Evolutionary conservation across 805 yeast species (phyloP).

Genomic region (Sugiyamaella valdiviana): DNA sequence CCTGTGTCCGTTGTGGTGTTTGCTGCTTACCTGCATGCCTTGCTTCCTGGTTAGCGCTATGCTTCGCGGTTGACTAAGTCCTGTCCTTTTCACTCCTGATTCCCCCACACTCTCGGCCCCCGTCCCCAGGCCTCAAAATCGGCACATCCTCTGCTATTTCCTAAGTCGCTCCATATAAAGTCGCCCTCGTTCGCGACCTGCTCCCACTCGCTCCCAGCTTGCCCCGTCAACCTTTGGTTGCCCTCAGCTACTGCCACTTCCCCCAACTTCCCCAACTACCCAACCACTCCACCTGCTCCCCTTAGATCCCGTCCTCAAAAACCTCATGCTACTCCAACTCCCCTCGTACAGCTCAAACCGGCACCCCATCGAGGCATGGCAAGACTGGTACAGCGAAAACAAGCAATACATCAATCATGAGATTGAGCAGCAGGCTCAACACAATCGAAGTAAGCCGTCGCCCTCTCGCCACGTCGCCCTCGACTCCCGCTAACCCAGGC

Average conservation of each 20-base stretch:
- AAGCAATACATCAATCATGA: constrained; percentile 15
- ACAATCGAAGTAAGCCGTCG: not conserved
- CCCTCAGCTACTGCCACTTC: no score
- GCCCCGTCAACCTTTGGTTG: not conserved
- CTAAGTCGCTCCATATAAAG: not conserved
- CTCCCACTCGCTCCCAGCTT: no score
- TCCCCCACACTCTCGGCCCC: no score
- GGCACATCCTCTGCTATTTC: not conserved
- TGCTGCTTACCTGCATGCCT: not conserved
- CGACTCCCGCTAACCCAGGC: constrained; percentile 9
- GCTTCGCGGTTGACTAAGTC: not conserved
- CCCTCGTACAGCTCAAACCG: constrained; percentile 20
- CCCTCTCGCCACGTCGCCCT: not conserved
- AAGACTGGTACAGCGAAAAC: constrained; percentile 25
- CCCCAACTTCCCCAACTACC: not conserved
- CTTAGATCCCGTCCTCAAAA: not conserved
- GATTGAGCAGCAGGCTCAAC: constrained; percentile 11
- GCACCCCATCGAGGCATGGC: constrained; percentile 30
- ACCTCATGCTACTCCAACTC: constrained; percentile 4
- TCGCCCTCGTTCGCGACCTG: not conserved
- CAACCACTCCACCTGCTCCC: not conserved
- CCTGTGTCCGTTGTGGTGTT: not conserved
- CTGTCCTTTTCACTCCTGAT: not conserved
- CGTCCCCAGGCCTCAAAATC: no score
- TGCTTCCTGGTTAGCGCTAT: not conserved